Conservation (phyloP, 352 stramenopile species). For the Pythium scleroteichum region DNA sequence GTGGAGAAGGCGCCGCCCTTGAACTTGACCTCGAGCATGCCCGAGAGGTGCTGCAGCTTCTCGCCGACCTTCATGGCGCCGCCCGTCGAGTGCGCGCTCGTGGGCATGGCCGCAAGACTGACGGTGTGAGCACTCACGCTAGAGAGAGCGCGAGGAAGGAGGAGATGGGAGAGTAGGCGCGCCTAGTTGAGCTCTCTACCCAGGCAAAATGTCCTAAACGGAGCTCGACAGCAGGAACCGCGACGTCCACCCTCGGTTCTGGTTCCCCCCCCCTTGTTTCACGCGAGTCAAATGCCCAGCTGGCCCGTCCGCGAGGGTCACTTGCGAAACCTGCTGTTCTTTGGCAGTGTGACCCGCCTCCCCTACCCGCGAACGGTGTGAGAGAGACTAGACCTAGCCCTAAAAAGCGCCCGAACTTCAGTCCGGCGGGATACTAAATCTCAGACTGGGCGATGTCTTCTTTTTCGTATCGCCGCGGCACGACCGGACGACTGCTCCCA, state of each 20-base stretch:
- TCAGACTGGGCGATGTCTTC: too few relatives aligned
- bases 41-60: slow-evolving; percentile 50
- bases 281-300: background rate
- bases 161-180: background rate
- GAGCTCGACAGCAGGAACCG: background rate
- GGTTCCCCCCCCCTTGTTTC: background rate
- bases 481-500: too few relatives aligned
- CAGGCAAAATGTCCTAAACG: background rate
- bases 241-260: background rate
- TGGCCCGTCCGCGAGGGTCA: background rate
- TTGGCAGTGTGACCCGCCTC: background rate
- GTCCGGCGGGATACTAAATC: too few relatives aligned
- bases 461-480: too few relatives aligned
- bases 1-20: slow-evolving; percentile 65
- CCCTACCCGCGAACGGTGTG: background rate
- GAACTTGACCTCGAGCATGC: slow-evolving; percentile 69
- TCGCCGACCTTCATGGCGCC: slow-evolving; percentile 10
- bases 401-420: background rate
- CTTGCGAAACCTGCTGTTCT: background rate
- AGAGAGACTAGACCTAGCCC: background rate
- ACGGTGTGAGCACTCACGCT: slow-evolving; percentile 1
- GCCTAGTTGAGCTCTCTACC: background rate
- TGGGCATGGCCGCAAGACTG: too few relatives aligned
- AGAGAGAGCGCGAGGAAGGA: background rate
- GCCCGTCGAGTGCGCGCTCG: background rate